Evolutionary conservation across 2,329 filamentous ascomycete genomes (phyloP), one percentile per base, ranked within the genome.

Genomic region (Fusarium fracticaudum): DNA sequence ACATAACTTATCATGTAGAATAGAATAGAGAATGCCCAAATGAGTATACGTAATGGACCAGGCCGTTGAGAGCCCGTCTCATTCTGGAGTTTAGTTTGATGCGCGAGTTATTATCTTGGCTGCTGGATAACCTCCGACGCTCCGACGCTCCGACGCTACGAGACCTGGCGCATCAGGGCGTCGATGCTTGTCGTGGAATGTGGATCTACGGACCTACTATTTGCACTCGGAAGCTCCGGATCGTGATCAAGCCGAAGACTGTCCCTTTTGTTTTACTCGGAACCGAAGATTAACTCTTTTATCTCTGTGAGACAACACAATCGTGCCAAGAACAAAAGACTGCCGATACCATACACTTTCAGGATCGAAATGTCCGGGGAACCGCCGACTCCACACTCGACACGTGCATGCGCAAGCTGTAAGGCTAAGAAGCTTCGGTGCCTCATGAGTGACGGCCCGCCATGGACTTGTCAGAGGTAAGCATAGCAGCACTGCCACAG

Each of bases 221-320:
- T 10, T n/a, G 1, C 40, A 41, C 20, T 15, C 41, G 41, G 41
- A 43, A 43, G n/a, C 41, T 43, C 9, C n/a, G 41, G 4, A 24
- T 24, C 14, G 41, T 22, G 41, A 24, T 24, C 14, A 43, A 43
- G 41, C 22, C 22, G 41, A 43, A 5, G 24, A 24, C 24, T 24
- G 24, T 24, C 24, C 24, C 24, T 24, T 24, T 24, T 24, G 24
- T 24, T 24, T 24, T 33, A 33, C 33, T 1, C 14, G 33, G 6
- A 35, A 35, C 33, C 33, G 9, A 43, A 17, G 22, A 35, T 8
- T 2, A 6, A 43, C 1, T 8, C 6, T 17, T 24, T 24, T 17
- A n/a, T 43, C n/a, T n/a, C 41, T 17, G 1, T 43, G 0, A 35
- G 35, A 37, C 15, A 43, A 8, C 1, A 18, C 6, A 18, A 12